These are phyloP conservation scores for Capsella bursapastoris DNA, from an alignment of 345 rosid species.

Conservation along the genomic window DNA sequence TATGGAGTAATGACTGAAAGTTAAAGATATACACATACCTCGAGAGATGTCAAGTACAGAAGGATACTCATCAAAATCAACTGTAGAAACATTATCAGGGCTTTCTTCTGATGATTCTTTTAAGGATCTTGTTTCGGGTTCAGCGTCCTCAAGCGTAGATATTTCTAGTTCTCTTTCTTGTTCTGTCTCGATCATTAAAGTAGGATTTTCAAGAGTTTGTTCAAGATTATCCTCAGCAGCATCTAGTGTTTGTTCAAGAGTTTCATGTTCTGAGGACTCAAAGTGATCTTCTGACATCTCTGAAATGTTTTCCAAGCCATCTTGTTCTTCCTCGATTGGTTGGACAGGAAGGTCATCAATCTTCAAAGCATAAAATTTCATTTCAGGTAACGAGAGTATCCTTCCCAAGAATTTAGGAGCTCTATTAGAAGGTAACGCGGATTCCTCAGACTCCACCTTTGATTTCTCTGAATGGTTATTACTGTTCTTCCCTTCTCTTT, in stretches of 20 bases:
- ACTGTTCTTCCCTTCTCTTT: slow-evolving; percentile 52
- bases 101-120: slow-evolving; percentile 41
- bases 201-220: too few species aligned
- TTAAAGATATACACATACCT: slow-evolving; percentile 44
- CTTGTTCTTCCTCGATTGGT: slow-evolving; percentile 40
- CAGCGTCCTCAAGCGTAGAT: slow-evolving; percentile 11
- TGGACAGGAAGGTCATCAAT: slow-evolving; percentile 36
- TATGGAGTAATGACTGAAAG: slow-evolving; percentile 7
- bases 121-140: slow-evolving; percentile 16
- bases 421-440: slow-evolving; percentile 21
- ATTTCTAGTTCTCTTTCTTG: slow-evolving; percentile 32
- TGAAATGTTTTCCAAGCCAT: slow-evolving; percentile 32
- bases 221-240: slow-evolving; percentile 20
- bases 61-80: slow-evolving; percentile 18
- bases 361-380: slow-evolving; percentile 45
- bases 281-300: slow-evolving; percentile 40
- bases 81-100: slow-evolving; percentile 3
- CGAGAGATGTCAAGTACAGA: slow-evolving; percentile 20
- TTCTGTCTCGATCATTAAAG: slow-evolving; percentile 22
- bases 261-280: slow-evolving; percentile 30
- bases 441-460: slow-evolving; percentile 45
- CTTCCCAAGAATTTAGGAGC: slow-evolving; percentile 54
- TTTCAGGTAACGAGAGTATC: slow-evolving; percentile 68
- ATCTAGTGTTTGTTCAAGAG: slow-evolving; percentile 4
- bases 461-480: slow-evolving; percentile 40